Base-by-base conservation (phyloP, 768 basidiomycete species). In the Mycena metata region DNA sequence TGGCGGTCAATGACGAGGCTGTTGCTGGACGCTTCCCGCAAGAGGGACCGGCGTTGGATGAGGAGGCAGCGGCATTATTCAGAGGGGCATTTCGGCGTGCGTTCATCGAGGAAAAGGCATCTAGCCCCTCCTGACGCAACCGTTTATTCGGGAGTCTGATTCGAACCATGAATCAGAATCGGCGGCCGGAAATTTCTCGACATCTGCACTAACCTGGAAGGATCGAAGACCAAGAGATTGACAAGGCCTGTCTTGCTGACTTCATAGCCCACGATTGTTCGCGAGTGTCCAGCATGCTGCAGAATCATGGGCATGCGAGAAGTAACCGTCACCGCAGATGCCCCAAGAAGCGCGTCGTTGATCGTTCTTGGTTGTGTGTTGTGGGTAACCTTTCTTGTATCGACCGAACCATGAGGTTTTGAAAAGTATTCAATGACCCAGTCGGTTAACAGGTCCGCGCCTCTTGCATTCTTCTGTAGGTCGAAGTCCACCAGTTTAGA, bases 211-310 rank as follows among this genome's bases (percentile, higher is more conserved):
- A 68, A 92, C 93, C 75, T 83, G 17, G 88, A 88, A 19, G 96
- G 94, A 81, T 98, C 94, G 69, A 96, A 94, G 9, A 86, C 81
- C 16, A 97, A 82, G 11, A 98, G 83, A 69, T 88, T 90, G 43
- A 87, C 82, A 15, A 81, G 77, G 9, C 89, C 90, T 17, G 82
- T 81, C 71, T 84, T 87, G 60, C 82, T 83, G 43, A 90, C 78
- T 77, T 96, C 94, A 72, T 92, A 96, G 2, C 96, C 96, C 3
- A 98, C 85, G 15, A 98, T 89, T 5, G 91, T 91, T 26, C 92
- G 80, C n/a, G 96, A 98, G 80, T 98, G 96, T 0, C 95, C 94
- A 9, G 84, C 77, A 74, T 94, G 90, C 81, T 97, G 91, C 56
- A 97, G 81, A 47, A 97, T 90, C 35, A 98, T 75, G 11, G 96